Conservation (phyloP, 2,329 filamentous ascomycete genomes). For the Penicillium psychrosexuale region DNA sequence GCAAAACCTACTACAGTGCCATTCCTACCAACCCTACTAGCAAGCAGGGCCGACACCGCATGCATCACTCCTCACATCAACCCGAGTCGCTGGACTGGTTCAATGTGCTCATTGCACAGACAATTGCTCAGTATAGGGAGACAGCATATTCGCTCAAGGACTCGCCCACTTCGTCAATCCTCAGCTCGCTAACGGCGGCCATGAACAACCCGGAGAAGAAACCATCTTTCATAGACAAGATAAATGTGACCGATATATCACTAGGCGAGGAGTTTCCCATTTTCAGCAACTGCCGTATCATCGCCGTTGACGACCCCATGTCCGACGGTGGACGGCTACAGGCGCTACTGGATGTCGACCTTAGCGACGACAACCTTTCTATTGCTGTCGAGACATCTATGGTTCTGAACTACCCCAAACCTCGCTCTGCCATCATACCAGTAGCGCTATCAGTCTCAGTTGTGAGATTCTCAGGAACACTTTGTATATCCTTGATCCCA, state of each 20-base stretch:
- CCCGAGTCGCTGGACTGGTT: constrained; percentile 98
- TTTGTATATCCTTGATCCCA: constrained; percentile 91
- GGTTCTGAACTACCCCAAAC: constrained; percentile 90
- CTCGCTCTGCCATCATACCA: constrained; percentile 80
- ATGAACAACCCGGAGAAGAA: constrained; percentile 84
- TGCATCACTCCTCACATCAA: constrained; percentile 71
- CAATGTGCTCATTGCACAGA: constrained; percentile 94
- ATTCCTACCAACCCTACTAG: constrained; percentile 41
- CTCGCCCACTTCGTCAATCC: constrained; percentile 56
- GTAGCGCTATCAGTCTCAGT: constrained; percentile 90
- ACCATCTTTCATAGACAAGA: constrained; percentile 89
- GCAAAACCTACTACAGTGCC: constrained; percentile 92
- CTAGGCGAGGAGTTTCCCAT: constrained; percentile 97
- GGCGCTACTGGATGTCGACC: constrained; percentile 92
- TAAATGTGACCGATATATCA: constrained; percentile 88
- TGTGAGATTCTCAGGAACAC: constrained; percentile 88
- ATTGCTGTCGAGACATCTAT: constrained; percentile 92
- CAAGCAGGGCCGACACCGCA: constrained; percentile 43
- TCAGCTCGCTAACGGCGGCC: constrained; percentile 77
- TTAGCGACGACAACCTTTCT: constrained; percentile 88
- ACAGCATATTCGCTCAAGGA: constrained; percentile 85
- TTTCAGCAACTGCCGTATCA: constrained; percentile 95
- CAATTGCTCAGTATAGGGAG: constrained; percentile 88
- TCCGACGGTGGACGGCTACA: constrained; percentile 74
- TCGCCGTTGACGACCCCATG: constrained; percentile 64